A percentile compares a stretch with the other conserved stretches of the same genome.
Evolutionary conservation across 176 grass and related monocot genomes (phyloP).

Genomic region (Avena sativa): DNA sequence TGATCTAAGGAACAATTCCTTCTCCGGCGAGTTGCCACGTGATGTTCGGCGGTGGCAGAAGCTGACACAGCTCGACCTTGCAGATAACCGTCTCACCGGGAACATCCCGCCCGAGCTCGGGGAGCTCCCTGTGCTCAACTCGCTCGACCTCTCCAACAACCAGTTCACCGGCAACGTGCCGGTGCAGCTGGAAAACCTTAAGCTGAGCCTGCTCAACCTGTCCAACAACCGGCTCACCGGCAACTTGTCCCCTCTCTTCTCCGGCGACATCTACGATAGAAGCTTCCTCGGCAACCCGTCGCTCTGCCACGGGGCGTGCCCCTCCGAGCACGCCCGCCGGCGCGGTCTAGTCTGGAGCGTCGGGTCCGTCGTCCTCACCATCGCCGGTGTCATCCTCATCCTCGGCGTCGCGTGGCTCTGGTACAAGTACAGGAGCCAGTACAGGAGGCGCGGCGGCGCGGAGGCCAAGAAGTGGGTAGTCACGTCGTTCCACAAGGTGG

Average conservation of each 20-base stretch:
- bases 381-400: constrained; percentile 36
- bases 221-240: constrained; percentile 78
- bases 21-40: constrained; percentile 63
- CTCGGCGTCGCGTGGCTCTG: constrained; percentile 48
- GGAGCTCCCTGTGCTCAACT: constrained; percentile 75
- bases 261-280: constrained; percentile 42
- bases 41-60: constrained; percentile 59
- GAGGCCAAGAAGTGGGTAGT: constrained; percentile 43
- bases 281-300: constrained; percentile 79
- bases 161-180: constrained; percentile 65
- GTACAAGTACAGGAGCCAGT: constrained; percentile 32
- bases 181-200: constrained; percentile 66
- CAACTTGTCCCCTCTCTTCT: constrained; percentile 57
- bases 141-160: constrained; percentile 76
- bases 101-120: constrained; percentile 70
- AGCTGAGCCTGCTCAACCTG: constrained; percentile 71
- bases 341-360: constrained; percentile 12
- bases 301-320: constrained; percentile 49
- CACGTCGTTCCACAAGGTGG: constrained; percentile 65
- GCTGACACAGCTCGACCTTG: constrained; percentile 67
- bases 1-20: constrained; percentile 67
- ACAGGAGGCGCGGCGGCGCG: background rate
- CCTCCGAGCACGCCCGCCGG: background rate
- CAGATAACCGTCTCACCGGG: constrained; percentile 56
- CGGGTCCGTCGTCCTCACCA: constrained; percentile 22